phyloP scores from a whole-genome alignment of 176 grass and related monocot genomes.

The Bromus sterilis region DNA sequence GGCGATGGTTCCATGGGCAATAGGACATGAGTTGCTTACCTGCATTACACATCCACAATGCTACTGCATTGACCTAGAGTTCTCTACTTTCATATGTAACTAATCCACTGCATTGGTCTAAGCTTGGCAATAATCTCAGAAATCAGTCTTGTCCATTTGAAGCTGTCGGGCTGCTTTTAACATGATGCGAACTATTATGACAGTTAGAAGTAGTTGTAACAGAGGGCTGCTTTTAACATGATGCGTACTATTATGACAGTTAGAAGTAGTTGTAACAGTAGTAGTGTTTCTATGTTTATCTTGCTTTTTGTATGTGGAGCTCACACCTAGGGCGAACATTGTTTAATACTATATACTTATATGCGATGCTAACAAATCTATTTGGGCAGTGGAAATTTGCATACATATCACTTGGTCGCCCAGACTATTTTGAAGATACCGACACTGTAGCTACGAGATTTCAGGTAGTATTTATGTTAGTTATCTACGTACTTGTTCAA shows the following conservation, averaged over 20 bases:
- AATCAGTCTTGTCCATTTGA: background rate
- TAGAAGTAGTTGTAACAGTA: background rate
- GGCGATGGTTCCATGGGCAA: background rate
- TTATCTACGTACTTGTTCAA: slow-evolving; percentile 4
- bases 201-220: background rate
- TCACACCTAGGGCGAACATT: background rate
- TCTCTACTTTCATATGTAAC: background rate
- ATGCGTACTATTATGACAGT: background rate
- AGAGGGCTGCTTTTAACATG: background rate
- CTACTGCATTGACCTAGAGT: background rate
- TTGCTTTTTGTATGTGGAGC: slow-evolving; percentile 12
- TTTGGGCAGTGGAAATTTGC: slow-evolving; percentile 92
- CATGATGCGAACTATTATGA: background rate
- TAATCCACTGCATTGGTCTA: background rate
- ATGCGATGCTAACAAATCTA: background rate
- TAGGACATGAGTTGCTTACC: background rate
- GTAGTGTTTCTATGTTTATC: background rate
- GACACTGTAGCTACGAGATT: slow-evolving; percentile 71
- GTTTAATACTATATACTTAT: background rate
- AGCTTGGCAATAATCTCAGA: background rate
- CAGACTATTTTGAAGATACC: slow-evolving; percentile 94
- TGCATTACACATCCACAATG: background rate
- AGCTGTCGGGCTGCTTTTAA: background rate
- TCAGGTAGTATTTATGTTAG: slow-evolving; percentile 49
- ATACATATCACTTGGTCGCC: slow-evolving; percentile 88